Conservation (phyloP, 257 asterid species). For the Misopates orontium region DNA sequence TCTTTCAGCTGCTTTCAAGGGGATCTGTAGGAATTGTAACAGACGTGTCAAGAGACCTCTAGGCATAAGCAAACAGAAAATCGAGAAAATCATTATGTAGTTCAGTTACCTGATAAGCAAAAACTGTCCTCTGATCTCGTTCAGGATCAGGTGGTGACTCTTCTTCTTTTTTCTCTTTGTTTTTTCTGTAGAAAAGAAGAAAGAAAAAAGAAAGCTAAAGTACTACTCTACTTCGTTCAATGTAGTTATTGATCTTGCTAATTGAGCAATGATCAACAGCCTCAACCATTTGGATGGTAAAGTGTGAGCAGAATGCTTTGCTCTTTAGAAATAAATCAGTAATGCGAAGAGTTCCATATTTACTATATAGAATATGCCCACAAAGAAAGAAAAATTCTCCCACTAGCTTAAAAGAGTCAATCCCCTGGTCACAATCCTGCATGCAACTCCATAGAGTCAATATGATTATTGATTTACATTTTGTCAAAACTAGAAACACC, state of each 20-base stretch:
- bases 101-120: conserved; percentile 69
- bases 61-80: conserved; percentile 26
- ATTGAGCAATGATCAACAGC: conserved; percentile 36
- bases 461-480: conserved; percentile 40
- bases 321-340: conserved; percentile 40
- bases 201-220: conserved; percentile 17
- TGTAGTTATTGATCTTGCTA: conserved; percentile 26
- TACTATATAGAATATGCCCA: conserved; percentile 43
- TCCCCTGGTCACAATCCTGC: conserved; percentile 58
- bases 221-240: neutral
- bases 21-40: conserved; percentile 41
- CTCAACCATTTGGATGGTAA: conserved; percentile 36
- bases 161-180: conserved; percentile 63
- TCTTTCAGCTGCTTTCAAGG: conserved; percentile 69
- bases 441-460: conserved; percentile 65
- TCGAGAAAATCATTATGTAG: conserved; percentile 23
- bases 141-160: conserved; percentile 65
- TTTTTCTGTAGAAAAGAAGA: conserved; percentile 45
- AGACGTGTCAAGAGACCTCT: conserved; percentile 29
- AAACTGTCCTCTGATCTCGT: conserved; percentile 72
- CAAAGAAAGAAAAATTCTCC: conserved; percentile 48
- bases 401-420: conserved; percentile 53
- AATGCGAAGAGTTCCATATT: conserved; percentile 37
- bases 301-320: conserved; percentile 34
- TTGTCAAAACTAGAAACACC: conserved; percentile 48